Percentiles rank a stretch among this genome's conserved stretches.
phyloP scores from a whole-genome alignment of 768 basidiomycete genomes.

The Suillus lakei region DNA sequence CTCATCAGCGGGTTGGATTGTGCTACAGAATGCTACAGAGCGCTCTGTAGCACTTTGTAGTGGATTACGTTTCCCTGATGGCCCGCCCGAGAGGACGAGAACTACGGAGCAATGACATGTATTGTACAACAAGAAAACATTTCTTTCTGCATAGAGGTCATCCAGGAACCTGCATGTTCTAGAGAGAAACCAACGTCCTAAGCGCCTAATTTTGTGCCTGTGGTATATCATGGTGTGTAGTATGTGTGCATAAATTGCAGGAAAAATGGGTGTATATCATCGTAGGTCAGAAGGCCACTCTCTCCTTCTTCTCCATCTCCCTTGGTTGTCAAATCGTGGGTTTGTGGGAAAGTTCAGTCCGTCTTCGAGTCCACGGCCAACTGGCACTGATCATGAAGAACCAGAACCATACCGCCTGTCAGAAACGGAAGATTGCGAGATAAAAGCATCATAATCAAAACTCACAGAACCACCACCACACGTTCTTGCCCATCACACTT shows the following conservation, averaged over 20 bases:
- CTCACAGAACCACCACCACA: conserved; percentile 82
- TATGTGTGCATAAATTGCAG: not conserved
- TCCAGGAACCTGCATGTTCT: not conserved
- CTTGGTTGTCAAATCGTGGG: conserved; percentile 73
- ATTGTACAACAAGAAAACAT: not conserved
- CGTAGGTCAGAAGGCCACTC: conserved; percentile 75
- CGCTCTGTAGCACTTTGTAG: too few relatives aligned
- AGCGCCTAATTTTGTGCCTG: not conserved
- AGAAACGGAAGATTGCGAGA: conserved; percentile 11
- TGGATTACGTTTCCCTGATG: too few relatives aligned
- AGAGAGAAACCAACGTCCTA: not conserved
- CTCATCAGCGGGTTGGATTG: too few relatives aligned
- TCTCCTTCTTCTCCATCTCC: conserved; percentile 64
- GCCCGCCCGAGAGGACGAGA: not conserved
- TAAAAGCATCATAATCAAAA: conserved; percentile 21
- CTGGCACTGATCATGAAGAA: conserved; percentile 50
- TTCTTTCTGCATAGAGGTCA: not conserved
- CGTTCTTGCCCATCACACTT: conserved; percentile 76
- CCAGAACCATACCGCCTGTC: conserved; percentile 6
- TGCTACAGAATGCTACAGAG: too few relatives aligned
- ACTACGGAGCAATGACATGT: not conserved
- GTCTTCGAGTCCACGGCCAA: conserved; percentile 59
- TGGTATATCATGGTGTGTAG: not conserved
- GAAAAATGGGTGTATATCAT: conserved; percentile 37
- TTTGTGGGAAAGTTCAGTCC: conserved; percentile 71